Evolutionary conservation across 177 flowering plant species (phyloP).

Genomic region (Vitis hybrid): DNA sequence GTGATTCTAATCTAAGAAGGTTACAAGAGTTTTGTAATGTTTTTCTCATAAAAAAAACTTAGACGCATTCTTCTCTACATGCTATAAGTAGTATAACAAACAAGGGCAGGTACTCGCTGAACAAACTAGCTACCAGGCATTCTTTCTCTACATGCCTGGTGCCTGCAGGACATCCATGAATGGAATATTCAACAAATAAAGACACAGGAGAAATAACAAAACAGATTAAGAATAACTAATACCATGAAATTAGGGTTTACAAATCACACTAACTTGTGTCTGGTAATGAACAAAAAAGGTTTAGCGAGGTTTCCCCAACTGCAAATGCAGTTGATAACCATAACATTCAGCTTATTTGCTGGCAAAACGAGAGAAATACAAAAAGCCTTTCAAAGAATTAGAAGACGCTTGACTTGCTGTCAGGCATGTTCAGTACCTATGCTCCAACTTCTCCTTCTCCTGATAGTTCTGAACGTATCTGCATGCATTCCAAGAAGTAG

Average conservation of each 20-base stretch:
- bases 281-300: not conserved
- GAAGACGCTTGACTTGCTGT: not conserved
- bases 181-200: too few relatives aligned
- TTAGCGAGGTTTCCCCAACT: not conserved
- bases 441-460: constrained; percentile 74
- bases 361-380: not conserved
- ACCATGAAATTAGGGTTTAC: not conserved
- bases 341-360: constrained; percentile 4
- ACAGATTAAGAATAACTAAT: not conserved
- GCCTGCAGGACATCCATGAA: too few relatives aligned
- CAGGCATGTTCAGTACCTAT: constrained; percentile 51
- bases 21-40: too few relatives aligned
- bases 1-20: too few relatives aligned
- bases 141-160: too few relatives aligned
- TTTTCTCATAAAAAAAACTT: too few relatives aligned
- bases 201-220: not conserved
- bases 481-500: constrained; percentile 8
- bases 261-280: not conserved
- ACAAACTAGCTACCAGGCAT: too few relatives aligned
- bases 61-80: too few relatives aligned
- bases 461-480: constrained; percentile 65
- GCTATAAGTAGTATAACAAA: too few relatives aligned
- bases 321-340: not conserved
- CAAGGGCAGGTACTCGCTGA: too few relatives aligned
- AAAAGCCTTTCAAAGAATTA: not conserved